phyloP scores from a whole-genome alignment of 306 rosid genomes.

The Arachis hypogaea region DNA sequence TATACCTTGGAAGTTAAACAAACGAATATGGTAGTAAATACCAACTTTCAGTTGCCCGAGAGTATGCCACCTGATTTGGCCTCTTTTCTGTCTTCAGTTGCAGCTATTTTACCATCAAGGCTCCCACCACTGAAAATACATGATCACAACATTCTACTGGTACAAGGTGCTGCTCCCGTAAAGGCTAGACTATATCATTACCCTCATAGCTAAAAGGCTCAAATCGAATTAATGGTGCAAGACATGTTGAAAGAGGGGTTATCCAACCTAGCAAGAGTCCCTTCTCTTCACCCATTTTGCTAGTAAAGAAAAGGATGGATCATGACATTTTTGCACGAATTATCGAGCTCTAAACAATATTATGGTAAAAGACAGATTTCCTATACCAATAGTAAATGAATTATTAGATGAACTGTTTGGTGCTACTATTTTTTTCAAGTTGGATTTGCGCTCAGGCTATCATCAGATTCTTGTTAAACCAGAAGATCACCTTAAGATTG shows the following conservation, averaged over 20 bases:
- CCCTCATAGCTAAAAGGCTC: neutral
- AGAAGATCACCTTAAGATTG: neutral
- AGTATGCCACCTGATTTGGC: too few species aligned
- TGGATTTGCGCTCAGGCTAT: neutral
- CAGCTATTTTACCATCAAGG: too few species aligned
- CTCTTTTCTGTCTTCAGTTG: too few species aligned
- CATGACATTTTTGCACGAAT: neutral
- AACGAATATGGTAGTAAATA: too few species aligned
- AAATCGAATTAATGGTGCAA: neutral
- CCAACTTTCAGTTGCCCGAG: too few species aligned
- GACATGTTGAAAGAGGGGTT: neutral
- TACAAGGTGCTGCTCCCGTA: neutral
- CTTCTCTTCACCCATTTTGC: neutral
- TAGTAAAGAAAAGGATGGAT: neutral
- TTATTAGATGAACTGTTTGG: neutral
- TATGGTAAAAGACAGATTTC: neutral
- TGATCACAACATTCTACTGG: too few species aligned
- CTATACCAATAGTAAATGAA: neutral
- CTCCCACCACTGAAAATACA: too few species aligned
- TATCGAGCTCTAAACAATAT: neutral
- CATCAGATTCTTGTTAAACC: neutral
- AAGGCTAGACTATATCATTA: neutral
- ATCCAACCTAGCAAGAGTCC: neutral
- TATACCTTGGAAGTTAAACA: too few species aligned
- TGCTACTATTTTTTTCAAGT: neutral